Evolutionary conservation across 2,329 filamentous ascomycete genomes (phyloP).

Genomic region (Alternaria gaisen): DNA sequence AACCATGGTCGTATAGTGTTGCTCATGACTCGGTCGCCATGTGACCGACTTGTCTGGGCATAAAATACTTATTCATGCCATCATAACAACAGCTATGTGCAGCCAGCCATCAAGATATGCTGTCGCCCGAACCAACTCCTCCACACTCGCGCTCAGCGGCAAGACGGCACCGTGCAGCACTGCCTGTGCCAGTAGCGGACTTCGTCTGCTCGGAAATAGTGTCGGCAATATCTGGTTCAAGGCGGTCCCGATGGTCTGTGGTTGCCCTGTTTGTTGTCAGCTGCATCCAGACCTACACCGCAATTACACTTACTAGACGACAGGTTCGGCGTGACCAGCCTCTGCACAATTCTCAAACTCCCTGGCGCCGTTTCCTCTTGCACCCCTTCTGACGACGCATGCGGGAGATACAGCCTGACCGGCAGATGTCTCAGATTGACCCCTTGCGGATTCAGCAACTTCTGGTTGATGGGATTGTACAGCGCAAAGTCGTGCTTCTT

Average conservation of each 20-base stretch:
- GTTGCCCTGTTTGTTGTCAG: constrained; percentile 54
- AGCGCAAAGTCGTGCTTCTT: constrained; percentile 76
- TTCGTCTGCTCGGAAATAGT: constrained; percentile 86
- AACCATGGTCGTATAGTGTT: constrained; percentile 6
- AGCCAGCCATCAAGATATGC: constrained; percentile 94
- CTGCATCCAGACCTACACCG: constrained; percentile 8
- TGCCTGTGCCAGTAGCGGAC: constrained; percentile 82
- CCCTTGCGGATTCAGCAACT: constrained; percentile 76
- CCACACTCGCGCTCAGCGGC: constrained; percentile 80
- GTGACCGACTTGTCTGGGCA: neutral
- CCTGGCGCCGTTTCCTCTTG: constrained; percentile 45
- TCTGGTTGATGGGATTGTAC: constrained; percentile 78
- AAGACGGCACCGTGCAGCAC: constrained; percentile 86
- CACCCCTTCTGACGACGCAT: constrained; percentile 35
- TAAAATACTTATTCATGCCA: constrained; percentile 54
- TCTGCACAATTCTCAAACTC: constrained; percentile 69
- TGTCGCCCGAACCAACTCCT: constrained; percentile 82
- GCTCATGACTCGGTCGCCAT: constrained; percentile 13
- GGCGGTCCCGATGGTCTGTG: constrained; percentile 78
- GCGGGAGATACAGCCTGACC: constrained; percentile 81
- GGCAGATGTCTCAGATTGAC: constrained; percentile 81
- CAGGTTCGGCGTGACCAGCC: constrained; percentile 68
- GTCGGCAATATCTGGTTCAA: constrained; percentile 78
- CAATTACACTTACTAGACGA: constrained; percentile 44
- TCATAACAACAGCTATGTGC: constrained; percentile 79